A percentile compares a stretch with the other conserved stretches of the same genome.
Evolutionary conservation across 176 grass and related monocot genomes (phyloP).

Genomic region (Oryza meridionalis): DNA sequence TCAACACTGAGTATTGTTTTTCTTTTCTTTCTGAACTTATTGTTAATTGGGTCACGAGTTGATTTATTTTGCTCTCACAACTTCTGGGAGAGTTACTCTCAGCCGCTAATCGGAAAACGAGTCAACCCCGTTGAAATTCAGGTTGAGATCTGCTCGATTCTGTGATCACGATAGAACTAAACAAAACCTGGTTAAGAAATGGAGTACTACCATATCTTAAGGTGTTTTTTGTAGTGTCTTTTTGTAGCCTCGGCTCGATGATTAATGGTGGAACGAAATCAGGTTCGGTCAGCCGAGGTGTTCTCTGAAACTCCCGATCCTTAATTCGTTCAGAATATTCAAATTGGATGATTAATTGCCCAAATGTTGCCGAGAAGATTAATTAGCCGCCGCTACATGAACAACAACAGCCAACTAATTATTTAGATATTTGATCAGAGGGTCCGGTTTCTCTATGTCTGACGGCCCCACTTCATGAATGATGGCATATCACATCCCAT

Average conservation of each 20-base stretch:
- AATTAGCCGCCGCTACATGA: constrained; percentile 34
- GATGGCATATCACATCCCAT: constrained; percentile 3
- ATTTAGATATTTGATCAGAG: not conserved
- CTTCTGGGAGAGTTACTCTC: constrained; percentile 21
- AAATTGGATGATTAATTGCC: no score
- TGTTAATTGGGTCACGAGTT: not conserved
- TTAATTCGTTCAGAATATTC: no score
- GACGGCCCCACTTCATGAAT: not conserved
- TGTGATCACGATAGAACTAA: not conserved
- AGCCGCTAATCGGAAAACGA: not conserved
- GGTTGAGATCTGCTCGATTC: not conserved
- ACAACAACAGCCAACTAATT: not conserved
- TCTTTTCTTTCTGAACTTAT: not conserved
- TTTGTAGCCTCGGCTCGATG: not conserved
- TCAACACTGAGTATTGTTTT: constrained; percentile 33
- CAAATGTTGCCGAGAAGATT: not conserved
- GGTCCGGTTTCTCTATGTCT: not conserved
- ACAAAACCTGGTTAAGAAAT: not conserved
- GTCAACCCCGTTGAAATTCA: not conserved
- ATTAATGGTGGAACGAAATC: not conserved
- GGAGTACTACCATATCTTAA: no score
- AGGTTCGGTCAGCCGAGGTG: not conserved
- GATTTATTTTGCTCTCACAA: not conserved
- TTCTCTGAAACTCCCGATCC: no score
- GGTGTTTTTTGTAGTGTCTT: not conserved